Evolutionary conservation across 164 flowering plant species (phyloP), one percentile per base, ranked within the genome.

Genomic region (Tinospora cordifolia): DNA sequence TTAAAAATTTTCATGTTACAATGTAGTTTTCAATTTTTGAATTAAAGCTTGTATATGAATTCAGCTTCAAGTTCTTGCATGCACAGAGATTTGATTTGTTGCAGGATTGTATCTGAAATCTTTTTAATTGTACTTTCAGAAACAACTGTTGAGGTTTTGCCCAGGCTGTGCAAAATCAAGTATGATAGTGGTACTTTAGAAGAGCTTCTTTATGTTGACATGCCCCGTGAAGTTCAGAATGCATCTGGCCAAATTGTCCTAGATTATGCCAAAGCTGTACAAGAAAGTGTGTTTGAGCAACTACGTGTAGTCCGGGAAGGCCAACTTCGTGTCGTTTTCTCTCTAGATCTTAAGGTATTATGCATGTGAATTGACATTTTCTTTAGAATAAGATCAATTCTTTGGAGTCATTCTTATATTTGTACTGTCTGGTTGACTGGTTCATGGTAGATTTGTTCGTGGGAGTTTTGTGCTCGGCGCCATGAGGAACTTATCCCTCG

Each of bases 381-480:
- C 60, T 54, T n/a, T 54, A 21, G 24, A 19, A n/a, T 5, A 54
- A 54, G 21, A 21, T 54, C 24, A n/a, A 6, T 54, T 60, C 13
- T 60, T 5, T 60, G 13, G 36, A 60, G 11, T 11, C 63, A 60
- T 60, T 60, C 34, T 26, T 60, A 60, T 60, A 60, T 60, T 26
- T 8, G 4, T 60, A 0, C 25, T 59, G 40, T 5, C 60, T n/a
- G 21, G 21, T 54, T 59, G 40, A 2, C 60, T n/a, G 21, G 21
- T 54, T 65, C 41, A 22, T 74, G 24, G n/a, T 74, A 93, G 99
- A 94, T 94, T 67, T 90, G 90, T 79, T 94, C 98, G 19, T 94
- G 99, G 99, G 99, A 94, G 72, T 94, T 94, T 76, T 94, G 99
- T 86, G 98, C 99, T 59, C 85, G 96, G 60, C 96, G 92, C n/a